Evolutionary conservation across 345 rosid species (phyloP), one percentile per base, ranked within the genome.

Genomic region (Draba incana): DNA sequence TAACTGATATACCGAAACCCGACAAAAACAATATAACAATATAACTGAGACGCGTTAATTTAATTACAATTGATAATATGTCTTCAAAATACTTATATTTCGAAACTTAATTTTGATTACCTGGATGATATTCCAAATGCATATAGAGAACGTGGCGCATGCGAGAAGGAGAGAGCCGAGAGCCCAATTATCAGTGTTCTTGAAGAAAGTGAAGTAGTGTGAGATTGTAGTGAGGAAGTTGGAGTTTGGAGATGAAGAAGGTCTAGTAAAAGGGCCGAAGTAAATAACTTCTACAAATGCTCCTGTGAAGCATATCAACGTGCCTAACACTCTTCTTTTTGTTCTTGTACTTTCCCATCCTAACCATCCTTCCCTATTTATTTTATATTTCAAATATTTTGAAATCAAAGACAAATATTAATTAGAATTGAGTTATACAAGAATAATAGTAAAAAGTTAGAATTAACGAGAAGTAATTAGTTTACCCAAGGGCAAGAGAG

Each of bases 151-250:
- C 6, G 84, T 72, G 47, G 96, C 85, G 50, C 84, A 84, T 1
- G 92, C 92, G 1, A 92, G 86, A 70, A 92, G 72, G 10, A 81
- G 28, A 46, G 88, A 81, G n/a, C 94, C 98, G 15, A 86, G 82
- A 52, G 81, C 59, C 96, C 98, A 92, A 44, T 81, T 74, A 10
- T 87, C 85, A 10, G 92, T 77, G 45, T 68, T 43, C 7, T 68
- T 75, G 78, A 81, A 85, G 75, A 82, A 87, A 61, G 87, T 71
- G 23, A 87, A 68, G 56, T 78, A 79, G 5, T 68, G 79, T 30
- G 79, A 78, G 28, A 68, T 70, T 9, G 41, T 46, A 31, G 59
- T 53, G 63, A 78, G 83, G 6, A 64, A 78, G 20, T 60, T 60
- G 14, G 74, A 68, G 63, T 57, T 58, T 45, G 79, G 79, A 39